A percentile compares a stretch with the other conserved stretches of the same genome.
Evolutionary conservation across 129 eudicot genomes (phyloP).

Genomic region (Helichrysum umbraculigerum): DNA sequence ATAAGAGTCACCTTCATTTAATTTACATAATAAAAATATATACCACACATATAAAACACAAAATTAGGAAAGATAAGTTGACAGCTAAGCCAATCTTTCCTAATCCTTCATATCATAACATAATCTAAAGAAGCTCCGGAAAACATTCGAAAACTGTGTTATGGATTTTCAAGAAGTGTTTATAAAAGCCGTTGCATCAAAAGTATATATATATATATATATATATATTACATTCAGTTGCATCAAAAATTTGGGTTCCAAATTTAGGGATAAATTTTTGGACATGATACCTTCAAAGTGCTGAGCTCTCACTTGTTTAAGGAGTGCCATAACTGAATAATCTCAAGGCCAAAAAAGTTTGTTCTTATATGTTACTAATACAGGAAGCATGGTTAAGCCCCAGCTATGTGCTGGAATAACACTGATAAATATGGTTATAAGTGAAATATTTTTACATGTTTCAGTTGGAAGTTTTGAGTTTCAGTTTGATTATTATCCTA

Average conservation of each 20-base stretch:
- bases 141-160: too few species aligned
- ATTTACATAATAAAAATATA: too few species aligned
- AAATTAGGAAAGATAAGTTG: too few species aligned
- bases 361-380: not conserved
- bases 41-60: too few species aligned
- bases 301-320: not conserved
- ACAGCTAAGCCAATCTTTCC: too few species aligned
- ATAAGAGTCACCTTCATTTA: too few species aligned
- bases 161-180: too few species aligned
- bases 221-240: not conserved
- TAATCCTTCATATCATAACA: too few species aligned
- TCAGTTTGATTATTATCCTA: conserved; percentile 12
- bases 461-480: conserved; percentile 12
- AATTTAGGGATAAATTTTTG: not conserved
- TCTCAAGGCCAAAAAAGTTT: not conserved
- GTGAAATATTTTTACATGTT: not conserved
- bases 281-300: not conserved
- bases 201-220: too few species aligned
- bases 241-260: not conserved
- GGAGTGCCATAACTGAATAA: not conserved
- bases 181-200: too few species aligned
- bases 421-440: conserved; percentile 2
- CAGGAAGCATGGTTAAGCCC: conserved; percentile 1
- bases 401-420: not conserved
- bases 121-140: too few species aligned